Evolutionary conservation across 192 early-diverging fungal genomes (phyloP), one percentile per base, ranked within the genome.

Genomic region (Coemansia sp.): DNA sequence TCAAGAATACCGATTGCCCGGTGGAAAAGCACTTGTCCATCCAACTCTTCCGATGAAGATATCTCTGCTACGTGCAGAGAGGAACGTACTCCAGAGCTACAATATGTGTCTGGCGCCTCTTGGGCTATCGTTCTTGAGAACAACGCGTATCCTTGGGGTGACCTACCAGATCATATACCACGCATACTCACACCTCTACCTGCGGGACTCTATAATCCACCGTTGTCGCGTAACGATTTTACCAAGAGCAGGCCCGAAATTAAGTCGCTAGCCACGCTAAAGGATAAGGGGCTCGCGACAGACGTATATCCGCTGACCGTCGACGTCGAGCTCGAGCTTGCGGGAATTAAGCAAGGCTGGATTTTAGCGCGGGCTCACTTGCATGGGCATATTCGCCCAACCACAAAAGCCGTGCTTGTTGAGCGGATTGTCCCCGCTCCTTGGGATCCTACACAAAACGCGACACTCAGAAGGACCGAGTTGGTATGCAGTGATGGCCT

Each of bases 301-400:
- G 53, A 30, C 30, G 30, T 7, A 6, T 17, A 57, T 33, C 11
- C 46, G 19, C 0, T 0, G 6, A 55, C 64, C 38, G 42, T 66
- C 3, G 64, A 66, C 30, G 64, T 66, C 2, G 50, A 37, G 19
- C 38, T 66, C 11, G 64, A 66, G 64, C 49, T 66, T 32, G 7
- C 30, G 17, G 66, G 66, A 11, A 59, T 67, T 9, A 67, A 5
- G 32, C 40, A 32, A 7, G 53, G 42, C 26, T 67, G 66, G 66
- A 23, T 46, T 30, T 35, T 21, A 30, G 39, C 66, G 7, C 39
- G 58, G 55, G 43, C n/a, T 13, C 11, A 35, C 6, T n/a, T 50
- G 55, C 2, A 53, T 9, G 28, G 19, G 23, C 19, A 35, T 39
- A 33, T 60, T 3, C 16, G 52, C 32, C 4, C 33, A 37, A 3